Percentiles rank a stretch among this genome's conserved stretches.
Conservation (phyloP, 1,284 basidiomycete genomes). For the Athelia sp. region DNA sequence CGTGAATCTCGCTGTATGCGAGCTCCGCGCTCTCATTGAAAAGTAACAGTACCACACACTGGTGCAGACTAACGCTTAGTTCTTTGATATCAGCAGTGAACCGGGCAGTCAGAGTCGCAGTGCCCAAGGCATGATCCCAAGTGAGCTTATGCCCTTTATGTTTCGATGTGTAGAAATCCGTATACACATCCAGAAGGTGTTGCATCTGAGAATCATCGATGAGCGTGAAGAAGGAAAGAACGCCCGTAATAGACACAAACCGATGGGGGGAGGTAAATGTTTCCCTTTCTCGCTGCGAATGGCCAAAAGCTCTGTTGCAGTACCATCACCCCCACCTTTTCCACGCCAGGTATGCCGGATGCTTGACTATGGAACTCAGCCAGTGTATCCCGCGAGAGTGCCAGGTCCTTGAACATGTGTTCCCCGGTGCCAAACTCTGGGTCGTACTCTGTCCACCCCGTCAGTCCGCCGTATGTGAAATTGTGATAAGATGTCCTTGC, state of each 20-base stretch:
- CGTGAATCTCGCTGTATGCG: slow-evolving; percentile 65
- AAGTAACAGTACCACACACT: slow-evolving; percentile 83
- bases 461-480: neutral
- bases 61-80: slow-evolving; percentile 87
- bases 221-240: slow-evolving; percentile 1
- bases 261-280: slow-evolving; percentile 44
- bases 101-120: slow-evolving; percentile 63
- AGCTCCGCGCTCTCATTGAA: slow-evolving; percentile 74
- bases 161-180: slow-evolving; percentile 68
- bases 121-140: slow-evolving; percentile 83
- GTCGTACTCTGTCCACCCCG: slow-evolving; percentile 62
- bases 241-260: no score
- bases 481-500: slow-evolving; percentile 39
- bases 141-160: slow-evolving; percentile 71
- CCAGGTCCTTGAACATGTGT: slow-evolving; percentile 87
- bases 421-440: slow-evolving; percentile 86
- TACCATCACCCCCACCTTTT: slow-evolving; percentile 60
- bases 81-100: slow-evolving; percentile 80
- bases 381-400: slow-evolving; percentile 68
- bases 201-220: slow-evolving; percentile 51
- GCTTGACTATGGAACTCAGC: slow-evolving; percentile 45
- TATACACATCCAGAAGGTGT: slow-evolving; percentile 57
- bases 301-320: slow-evolving; percentile 77
- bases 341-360: slow-evolving; percentile 21
- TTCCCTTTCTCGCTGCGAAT: slow-evolving; percentile 47